Base-by-base conservation (phyloP, 2,329 filamentous ascomycete species). In the Cryphonectria radicalis region DNA sequence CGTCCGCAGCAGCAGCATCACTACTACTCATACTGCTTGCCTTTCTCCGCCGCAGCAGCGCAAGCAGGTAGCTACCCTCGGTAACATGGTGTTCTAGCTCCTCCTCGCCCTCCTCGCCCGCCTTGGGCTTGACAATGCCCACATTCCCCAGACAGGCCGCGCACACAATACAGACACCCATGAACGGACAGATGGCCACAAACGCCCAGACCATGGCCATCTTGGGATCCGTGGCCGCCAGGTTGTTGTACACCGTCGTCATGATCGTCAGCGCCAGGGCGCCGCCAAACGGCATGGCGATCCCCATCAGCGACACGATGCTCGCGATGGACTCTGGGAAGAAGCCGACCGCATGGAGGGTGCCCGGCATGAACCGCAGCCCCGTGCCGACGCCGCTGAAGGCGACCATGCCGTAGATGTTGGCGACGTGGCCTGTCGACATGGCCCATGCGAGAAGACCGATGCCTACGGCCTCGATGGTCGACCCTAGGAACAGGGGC, bases 181-280 rank as follows among this genome's bases (percentile, higher is more conserved):
- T 84, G 71, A 92, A 85, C 0, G 90, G 90, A 22, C 87, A 79
- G 53, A 92, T 85, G 0, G 89, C 82, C 59, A 91, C 83, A 75
- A 91, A 90, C 0, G 89, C 88, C 86, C 89, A 91, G 73, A 90
- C 88, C 22, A 92, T 87, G 0, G 88, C 90, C 73, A 70, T 70
- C 64, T 62, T 72, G 37, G 46, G 55, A 10, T 67, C 42, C 46
- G 25, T 28, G 4, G 63, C 68, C 4, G 40, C 46, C 37, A 67
- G 80, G 73, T 92, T 92, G 76, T 91, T 91, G 78, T 92, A 92
- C 1, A 92, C 89, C 7, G 87, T 85, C 13, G 89, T 86, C 90
- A 92, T 92, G 76, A 92, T 85, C 0, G 90, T 91, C 63, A 92
- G 82, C 0, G 87, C 87, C 4, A 92, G 78, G 0, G 90, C 91